Base-by-base conservation (phyloP, 2,329 filamentous ascomycete genomes). In the Ceratocystiopsis minuta region DNA sequence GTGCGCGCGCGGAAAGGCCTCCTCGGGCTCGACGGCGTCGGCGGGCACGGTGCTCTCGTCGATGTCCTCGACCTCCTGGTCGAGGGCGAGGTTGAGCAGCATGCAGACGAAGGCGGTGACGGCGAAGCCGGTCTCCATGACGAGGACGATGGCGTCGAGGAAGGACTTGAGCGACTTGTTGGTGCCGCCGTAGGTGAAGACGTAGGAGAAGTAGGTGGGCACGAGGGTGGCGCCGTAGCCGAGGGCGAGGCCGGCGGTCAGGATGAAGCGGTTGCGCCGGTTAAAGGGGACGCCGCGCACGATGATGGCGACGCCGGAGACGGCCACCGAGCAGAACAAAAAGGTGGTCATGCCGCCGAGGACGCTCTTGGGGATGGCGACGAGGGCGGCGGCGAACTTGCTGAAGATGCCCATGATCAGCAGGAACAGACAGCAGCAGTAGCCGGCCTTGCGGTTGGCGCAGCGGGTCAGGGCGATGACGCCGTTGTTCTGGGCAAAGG, bases 401-500 rank as follows among this genome's bases (percentile, higher is more conserved):
- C 80, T 74, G 51, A 88, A 85, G 46, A 90, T 63, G 15, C 84
- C 84, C 74, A 86, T 85, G 49, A 90, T 57, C 46, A 90, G 60
- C 12, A 90, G 68, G 64, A 86, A 86, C 52, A 80, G 66, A 55
- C 71, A 85, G 54, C 77, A 80, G 39, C 77, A 80, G 55, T 85
- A 86, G 5, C 84, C 84, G 6, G 82, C 84, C 38, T 76, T 80
- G 42, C 83, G 73, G 56, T 85, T 88, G 1, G 83, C 83, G 55
- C 82, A 88, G 15, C 81, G 71, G 0, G 83, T 90, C 37, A 90
- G 65, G 0, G 82, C 79, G 46, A 90, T 87, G 40, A 88, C 80
- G 33, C 82, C 82, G 55, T 88, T 87, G 62, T 88, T 88, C 57
- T 87, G 81, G 0, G 82, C 82, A 50, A 87, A 87, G 1, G 77